phyloP scores from a whole-genome alignment of 177 flowering plant genomes.

The Vitis hybrid region DNA sequence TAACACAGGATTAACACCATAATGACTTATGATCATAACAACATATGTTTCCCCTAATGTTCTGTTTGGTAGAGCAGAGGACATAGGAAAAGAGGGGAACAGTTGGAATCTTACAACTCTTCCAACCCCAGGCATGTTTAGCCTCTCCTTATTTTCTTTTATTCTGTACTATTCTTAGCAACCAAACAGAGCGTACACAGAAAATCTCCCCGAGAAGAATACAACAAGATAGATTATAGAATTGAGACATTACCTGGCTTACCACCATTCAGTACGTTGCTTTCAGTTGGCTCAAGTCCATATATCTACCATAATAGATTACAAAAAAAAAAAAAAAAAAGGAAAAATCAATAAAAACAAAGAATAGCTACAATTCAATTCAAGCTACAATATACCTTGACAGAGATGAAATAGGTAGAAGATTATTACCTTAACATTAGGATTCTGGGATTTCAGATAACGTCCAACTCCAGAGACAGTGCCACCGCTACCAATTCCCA shows the following conservation, averaged over 20 bases:
- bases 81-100: too few species aligned
- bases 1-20: too few species aligned
- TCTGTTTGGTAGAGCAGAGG: too few species aligned
- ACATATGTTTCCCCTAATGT: not conserved
- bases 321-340: too few species aligned
- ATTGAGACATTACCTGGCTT: slow-evolving; percentile 52
- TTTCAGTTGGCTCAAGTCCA: slow-evolving; percentile 78
- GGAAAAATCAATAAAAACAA: not conserved
- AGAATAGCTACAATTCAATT: not conserved
- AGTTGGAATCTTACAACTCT: not conserved
- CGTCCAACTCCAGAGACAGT: slow-evolving; percentile 93
- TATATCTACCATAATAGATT: slow-evolving; percentile 26
- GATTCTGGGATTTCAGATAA: slow-evolving; percentile 78
- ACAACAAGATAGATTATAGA: not conserved
- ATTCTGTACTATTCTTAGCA: too few species aligned
- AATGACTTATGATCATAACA: too few species aligned
- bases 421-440: slow-evolving; percentile 65
- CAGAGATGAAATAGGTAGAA: not conserved
- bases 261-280: slow-evolving; percentile 69
- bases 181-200: not conserved
- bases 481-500: slow-evolving; percentile 98
- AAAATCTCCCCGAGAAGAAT: not conserved
- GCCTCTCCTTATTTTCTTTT: not conserved
- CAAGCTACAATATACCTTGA: too few species aligned
- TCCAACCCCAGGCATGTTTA: not conserved